Conservation (phyloP, 106 monocot species). For the Amphibolis antarctica region DNA sequence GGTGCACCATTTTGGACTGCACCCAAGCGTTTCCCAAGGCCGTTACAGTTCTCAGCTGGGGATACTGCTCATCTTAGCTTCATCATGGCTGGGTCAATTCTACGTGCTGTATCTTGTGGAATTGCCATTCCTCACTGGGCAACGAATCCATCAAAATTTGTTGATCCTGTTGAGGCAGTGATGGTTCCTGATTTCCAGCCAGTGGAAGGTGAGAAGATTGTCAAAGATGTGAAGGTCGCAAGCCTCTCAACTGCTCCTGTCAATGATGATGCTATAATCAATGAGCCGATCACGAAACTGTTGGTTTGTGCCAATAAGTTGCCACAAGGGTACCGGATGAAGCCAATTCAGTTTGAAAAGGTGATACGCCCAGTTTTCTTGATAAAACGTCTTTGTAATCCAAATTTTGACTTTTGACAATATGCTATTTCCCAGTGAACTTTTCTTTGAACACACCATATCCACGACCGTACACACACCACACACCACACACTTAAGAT, state of each 20-base stretch:
- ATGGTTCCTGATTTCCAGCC: slow-evolving; percentile 69
- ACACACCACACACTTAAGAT: no score
- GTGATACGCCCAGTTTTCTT: slow-evolving; percentile 2
- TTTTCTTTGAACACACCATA: neutral
- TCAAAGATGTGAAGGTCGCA: slow-evolving; percentile 63
- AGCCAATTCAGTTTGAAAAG: slow-evolving; percentile 82
- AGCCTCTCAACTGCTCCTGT: slow-evolving; percentile 38
- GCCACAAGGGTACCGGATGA: slow-evolving; percentile 50
- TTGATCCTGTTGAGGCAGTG: slow-evolving; percentile 41
- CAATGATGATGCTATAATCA: slow-evolving; percentile 63
- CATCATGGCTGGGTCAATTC: slow-evolving; percentile 52
- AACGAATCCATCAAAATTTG: slow-evolving; percentile 32
- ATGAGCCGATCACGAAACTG: slow-evolving; percentile 42
- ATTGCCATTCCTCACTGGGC: slow-evolving; percentile 69
- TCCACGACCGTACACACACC: no score
- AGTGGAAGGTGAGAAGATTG: slow-evolving; percentile 58
- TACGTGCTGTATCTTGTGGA: slow-evolving; percentile 65
- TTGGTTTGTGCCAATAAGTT: slow-evolving; percentile 51
- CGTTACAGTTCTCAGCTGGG: slow-evolving; percentile 55
- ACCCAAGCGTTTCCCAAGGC: slow-evolving; percentile 70
- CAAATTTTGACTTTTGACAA: no score
- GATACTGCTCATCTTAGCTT: slow-evolving; percentile 64
- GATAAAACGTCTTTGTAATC: neutral
- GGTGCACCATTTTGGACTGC: slow-evolving; percentile 84
- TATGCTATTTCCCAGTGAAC: neutral